phyloP scores from a whole-genome alignment of 192 early-diverging fungal species.

The Coemansia sp. region DNA sequence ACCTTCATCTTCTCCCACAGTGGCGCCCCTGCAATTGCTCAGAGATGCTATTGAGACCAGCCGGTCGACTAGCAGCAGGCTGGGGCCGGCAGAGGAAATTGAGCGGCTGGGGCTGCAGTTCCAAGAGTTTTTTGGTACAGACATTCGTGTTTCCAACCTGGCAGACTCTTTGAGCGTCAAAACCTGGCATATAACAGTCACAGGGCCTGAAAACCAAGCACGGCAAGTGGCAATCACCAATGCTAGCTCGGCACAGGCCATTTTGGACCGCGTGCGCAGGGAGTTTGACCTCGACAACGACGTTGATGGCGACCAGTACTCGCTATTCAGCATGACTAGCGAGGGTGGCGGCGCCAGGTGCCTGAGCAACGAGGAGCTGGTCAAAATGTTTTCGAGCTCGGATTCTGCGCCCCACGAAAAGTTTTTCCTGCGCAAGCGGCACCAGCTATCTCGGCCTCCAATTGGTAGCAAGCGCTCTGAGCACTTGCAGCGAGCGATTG shows the following conservation, averaged over 20 bases:
- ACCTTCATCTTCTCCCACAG: conserved; percentile 11
- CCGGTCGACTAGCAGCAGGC: background rate
- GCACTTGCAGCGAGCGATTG: conserved; percentile 43
- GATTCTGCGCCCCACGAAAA: conserved; percentile 66
- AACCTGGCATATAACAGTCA: conserved; percentile 68
- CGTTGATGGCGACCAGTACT: conserved; percentile 63
- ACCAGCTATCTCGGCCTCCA: conserved; percentile 55
- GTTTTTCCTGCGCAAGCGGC: conserved; percentile 68
- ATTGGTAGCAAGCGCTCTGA: conserved; percentile 37
- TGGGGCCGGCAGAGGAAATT: conserved; percentile 22
- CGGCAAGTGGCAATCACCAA: conserved; percentile 76
- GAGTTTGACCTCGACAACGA: conserved; percentile 79
- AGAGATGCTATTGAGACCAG: conserved; percentile 16
- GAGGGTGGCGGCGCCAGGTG: conserved; percentile 68
- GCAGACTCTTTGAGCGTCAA: conserved; percentile 49
- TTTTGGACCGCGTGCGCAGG: conserved; percentile 69
- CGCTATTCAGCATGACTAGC: conserved; percentile 68
- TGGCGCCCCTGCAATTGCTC: conserved; percentile 17
- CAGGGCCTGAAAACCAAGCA: conserved; percentile 74
- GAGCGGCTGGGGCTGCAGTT: conserved; percentile 49
- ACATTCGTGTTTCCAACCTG: conserved; percentile 43
- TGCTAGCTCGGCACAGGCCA: conserved; percentile 62
- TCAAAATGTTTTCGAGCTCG: conserved; percentile 68
- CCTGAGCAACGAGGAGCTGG: conserved; percentile 74
- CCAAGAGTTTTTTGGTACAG: conserved; percentile 54